Evolutionary conservation across 306 rosid species (phyloP), one percentile per base, ranked within the genome.

Genomic region (Lathyrus tuberosus): DNA sequence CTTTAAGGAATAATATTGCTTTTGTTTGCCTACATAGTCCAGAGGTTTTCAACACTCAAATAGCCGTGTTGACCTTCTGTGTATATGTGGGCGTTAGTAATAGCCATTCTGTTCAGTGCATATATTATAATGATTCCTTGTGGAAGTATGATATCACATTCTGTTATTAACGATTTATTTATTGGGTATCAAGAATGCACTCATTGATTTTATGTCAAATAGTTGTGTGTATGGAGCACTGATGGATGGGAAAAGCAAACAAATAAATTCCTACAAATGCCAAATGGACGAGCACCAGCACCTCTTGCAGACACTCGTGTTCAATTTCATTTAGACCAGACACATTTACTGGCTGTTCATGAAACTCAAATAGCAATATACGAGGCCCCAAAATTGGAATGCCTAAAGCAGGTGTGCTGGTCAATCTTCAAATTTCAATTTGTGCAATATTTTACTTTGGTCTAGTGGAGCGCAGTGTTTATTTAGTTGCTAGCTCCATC

Each of bases 211-310:
- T 38, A 22, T 69, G 75, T 79, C 75, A 52, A 76, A 76, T 91
- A 95, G 99, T 73, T 95, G 72, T 91, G 99, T 57, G 95, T 95
- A 76, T 95, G 99, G 99, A 89, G 81, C 86, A 87, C 91, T 1
- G 96, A 95, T 79, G 96, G 89, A 76, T 95, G 99, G 99, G 99
- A 91, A 72, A 89, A 76, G 86, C 96, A 89, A 79, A 74, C 86
- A 35, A 86, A 82, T 73, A 95, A 87, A 59, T 80, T 82, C 83
- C 80, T 95, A 76, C 92, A 83, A 77, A 76, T 89, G 75, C 96
- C 91, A 14, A 78, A 10, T 70, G 95, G 95, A 57, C 92, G 95
- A 52, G 72, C 93, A 24, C 76, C 77, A 12, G 88, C 91, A 62
- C 91, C 96, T 77, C 86, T 80, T 57, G 93, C 88, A 6, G 97